Base-by-base conservation (phyloP, 768 basidiomycete genomes). In the Tulasnella sp. region DNA sequence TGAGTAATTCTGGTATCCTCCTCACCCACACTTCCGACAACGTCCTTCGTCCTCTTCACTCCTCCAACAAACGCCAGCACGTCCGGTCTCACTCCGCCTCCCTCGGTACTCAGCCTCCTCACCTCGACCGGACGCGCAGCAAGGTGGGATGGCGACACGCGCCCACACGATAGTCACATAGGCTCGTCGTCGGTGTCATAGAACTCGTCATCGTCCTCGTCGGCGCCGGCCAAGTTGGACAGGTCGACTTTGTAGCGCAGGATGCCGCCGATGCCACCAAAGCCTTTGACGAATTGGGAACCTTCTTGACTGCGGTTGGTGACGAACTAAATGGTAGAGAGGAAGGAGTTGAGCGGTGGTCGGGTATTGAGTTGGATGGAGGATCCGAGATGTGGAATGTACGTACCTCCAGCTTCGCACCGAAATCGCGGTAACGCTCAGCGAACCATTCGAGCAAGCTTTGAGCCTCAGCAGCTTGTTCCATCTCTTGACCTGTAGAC, bases 191-290 rank as follows among this genome's bases (percentile, higher is more conserved):
- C 91, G 79, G 77, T 49, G 71, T 87, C 87, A 84, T 93, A 94
- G 85, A 93, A 93, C 84, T 95, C 93, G 81, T 94, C 93, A 39
- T 92, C 87, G 1, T 89, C 93, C 39, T 94, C 93, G 80, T 94
- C 93, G 31, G 89, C 78, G 67, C 86, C 85, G 29, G 88, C 86
- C 54, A 99, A 86, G 82, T 91, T 93, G 79, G 88, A 87, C 85
- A 99, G 93, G 85, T 97, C 97, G 80, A 99, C 95, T 86, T 99
- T 99, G 89, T 99, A 99, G 70, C 97, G 89, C 77, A 97, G 85
- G 77, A 98, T 86, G 38, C 96, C 97, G 37, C 97, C 97, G 80
- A 99, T 98, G 34, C 97, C 97, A 83, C 97, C 97, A 80, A 99
- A 99, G 54, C 97, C 97, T 83, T 96, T 97, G 80, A 97, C 95